Evolutionary conservation across 2,329 filamentous ascomycete species (phyloP).

Genomic region (Colletotrichum echinochloae): DNA sequence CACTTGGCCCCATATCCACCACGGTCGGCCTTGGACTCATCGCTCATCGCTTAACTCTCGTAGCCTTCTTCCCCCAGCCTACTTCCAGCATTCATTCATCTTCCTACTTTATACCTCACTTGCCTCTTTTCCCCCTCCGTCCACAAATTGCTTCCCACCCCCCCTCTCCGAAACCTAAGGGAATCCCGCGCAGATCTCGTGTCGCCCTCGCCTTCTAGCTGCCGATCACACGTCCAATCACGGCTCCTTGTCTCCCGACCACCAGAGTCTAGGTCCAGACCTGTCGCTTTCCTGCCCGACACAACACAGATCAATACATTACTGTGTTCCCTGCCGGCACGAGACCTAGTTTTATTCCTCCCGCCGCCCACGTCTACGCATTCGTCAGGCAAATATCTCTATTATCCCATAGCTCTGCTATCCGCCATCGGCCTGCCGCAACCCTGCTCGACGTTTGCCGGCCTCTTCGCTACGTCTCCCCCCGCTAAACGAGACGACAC

Average conservation of each 20-base stretch:
- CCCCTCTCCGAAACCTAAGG: background rate
- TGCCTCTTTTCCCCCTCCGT: conserved; percentile 10
- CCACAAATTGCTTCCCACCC: conserved; percentile 17
- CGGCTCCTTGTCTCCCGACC: conserved; percentile 25
- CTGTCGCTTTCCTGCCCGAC: conserved; percentile 19
- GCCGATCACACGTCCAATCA: conserved; percentile 34
- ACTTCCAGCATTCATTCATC: conserved; percentile 9
- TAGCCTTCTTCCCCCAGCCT: conserved; percentile 31
- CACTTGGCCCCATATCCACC: conserved; percentile 17
- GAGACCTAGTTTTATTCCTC: conserved; percentile 12
- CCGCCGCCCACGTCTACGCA: conserved; percentile 10
- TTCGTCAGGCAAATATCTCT: background rate
- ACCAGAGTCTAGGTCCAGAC: background rate
- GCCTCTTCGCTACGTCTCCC: background rate
- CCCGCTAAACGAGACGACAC: conserved; percentile 11
- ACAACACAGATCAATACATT: background rate
- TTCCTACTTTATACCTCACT: conserved; percentile 25
- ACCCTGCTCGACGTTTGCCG: background rate
- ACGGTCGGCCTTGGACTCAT: conserved; percentile 5
- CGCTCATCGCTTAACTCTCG: conserved; percentile 9
- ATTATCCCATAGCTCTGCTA: background rate
- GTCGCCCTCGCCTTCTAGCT: conserved; percentile 22
- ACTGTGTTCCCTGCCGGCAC: conserved; percentile 4
- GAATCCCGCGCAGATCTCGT: conserved; percentile 36
- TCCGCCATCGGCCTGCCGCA: background rate